Evolutionary conservation across 176 grass and related monocot genomes (phyloP).

Genomic region (Typha latifolia): DNA sequence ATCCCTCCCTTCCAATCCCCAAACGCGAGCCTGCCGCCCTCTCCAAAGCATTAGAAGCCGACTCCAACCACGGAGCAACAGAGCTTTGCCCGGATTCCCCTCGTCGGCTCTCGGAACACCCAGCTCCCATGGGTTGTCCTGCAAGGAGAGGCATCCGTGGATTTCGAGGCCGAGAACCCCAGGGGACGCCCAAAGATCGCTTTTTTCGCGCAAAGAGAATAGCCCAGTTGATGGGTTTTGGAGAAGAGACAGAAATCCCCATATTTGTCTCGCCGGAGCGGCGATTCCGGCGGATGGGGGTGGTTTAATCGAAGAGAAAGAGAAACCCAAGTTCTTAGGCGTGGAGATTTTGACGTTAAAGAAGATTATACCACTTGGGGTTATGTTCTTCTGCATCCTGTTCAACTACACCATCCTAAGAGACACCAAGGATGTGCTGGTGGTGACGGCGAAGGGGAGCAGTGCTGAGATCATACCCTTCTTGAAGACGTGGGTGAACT

Average conservation of each 20-base stretch:
- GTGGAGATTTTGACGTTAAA: conserved; percentile 60
- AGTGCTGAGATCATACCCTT: conserved; percentile 99
- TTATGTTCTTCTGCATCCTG: conserved; percentile 99
- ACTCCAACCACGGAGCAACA: not conserved
- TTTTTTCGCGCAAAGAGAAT: conserved; percentile 11
- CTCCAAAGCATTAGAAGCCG: not conserved
- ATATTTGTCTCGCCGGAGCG: conserved; percentile 20
- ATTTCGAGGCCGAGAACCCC: conserved; percentile 1
- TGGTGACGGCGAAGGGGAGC: conserved; percentile 94
- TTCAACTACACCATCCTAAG: conserved; percentile 99
- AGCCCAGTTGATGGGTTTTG: not conserved
- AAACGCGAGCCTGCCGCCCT: conserved; percentile 12
- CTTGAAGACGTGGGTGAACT: conserved; percentile 98
- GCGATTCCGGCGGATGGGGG: conserved; percentile 15
- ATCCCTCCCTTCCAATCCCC: conserved; percentile 31
- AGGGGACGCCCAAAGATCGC: conserved; percentile 9
- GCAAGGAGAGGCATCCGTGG: conserved; percentile 9
- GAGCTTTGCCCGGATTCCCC: not conserved
- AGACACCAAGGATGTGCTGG: conserved; percentile 95
- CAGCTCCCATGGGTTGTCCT: conserved; percentile 6
- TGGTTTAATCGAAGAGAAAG: not conserved
- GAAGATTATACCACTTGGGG: conserved; percentile 83
- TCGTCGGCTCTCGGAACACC: conserved; percentile 5
- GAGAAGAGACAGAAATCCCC: conserved; percentile 4
- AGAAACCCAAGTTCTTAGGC: conserved; percentile 56